Base-by-base conservation (phyloP, 2,329 filamentous ascomycete genomes). In the Colletotrichum zoysiae region DNA sequence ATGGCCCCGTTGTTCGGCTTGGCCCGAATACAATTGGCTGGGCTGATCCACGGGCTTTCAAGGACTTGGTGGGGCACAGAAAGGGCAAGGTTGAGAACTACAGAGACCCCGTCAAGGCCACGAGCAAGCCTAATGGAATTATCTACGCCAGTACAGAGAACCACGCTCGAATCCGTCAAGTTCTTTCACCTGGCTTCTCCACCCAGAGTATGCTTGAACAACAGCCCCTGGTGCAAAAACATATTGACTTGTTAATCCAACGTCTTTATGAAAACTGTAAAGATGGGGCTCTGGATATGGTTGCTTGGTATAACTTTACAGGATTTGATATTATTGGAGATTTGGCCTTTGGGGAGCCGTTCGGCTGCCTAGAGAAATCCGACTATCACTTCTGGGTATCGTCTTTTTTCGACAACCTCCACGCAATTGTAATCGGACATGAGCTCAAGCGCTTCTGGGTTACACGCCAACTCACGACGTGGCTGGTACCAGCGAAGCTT, bases 1-100 rank as follows among this genome's bases (percentile, higher is more conserved):
- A 80, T 48, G 78, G 78, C 5, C 74, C 76, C 20, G 78, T 85
- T 0, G 79, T 86, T 12, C 81, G 85, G 2, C 75, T 83, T 5
- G 78, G 76, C 0, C 84, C 84, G 0, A 79, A 81, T 40, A 76
- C 80, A 20, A 78, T 86, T 5, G 79, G 81, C 6, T 85, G 83
- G 66, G 79, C 78, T n/a, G 78, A 78, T 8, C 57, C 77, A 3
- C 62, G 76, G 7, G 81, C 80, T 1, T 84, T 80, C 80, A 81
- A 81, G 65, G 82, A 83, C 20, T 83, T 85, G n/a, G 83, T 84
- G 70, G 81, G 79, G 51, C 60, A 70, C 50, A 60, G 40, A 18
- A 65, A 61, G n/a, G 67, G 65, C 23, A 40, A 42, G 11, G 33
- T 12, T 14, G 67, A 65, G 46, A 70, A 71, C 46, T 48, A 61